These are phyloP conservation scores for Gonapodya prolifera DNA, from an alignment of 192 early-diverging fungal genomes.

Conservation along the genomic window DNA sequence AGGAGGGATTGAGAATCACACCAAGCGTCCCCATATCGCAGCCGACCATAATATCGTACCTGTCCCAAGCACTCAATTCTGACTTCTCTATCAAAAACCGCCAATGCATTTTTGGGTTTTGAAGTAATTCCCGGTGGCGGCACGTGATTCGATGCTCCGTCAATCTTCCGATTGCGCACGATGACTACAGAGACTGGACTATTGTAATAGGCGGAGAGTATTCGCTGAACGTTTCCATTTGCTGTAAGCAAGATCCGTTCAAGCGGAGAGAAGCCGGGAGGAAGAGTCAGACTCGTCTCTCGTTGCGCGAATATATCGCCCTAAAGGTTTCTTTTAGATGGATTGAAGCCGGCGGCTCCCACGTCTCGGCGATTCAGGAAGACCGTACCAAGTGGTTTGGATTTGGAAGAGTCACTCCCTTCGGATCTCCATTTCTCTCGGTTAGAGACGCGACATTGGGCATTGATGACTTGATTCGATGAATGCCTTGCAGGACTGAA, in stretches of 20 bases:
- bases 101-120: not conserved
- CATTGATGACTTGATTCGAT: too few relatives aligned
- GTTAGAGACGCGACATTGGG: too few relatives aligned
- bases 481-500: too few relatives aligned
- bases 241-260: conserved; percentile 37
- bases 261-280: conserved; percentile 22
- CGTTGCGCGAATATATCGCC: conserved; percentile 37
- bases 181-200: conserved; percentile 27
- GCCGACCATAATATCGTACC: conserved; percentile 7
- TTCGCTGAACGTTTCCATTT: conserved; percentile 40
- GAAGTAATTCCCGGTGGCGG: conserved; percentile 1
- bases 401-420: too few relatives aligned
- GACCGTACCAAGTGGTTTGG: too few relatives aligned
- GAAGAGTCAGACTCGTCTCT: conserved; percentile 18
- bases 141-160: not conserved
- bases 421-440: too few relatives aligned
- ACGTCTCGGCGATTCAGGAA: too few relatives aligned
- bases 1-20: conserved; percentile 3
- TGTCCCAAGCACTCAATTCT: conserved; percentile 13
- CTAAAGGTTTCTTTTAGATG: conserved; percentile 13
- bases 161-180: conserved; percentile 20
- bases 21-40: conserved; percentile 1
- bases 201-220: conserved; percentile 35
- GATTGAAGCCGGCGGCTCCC: too few relatives aligned
- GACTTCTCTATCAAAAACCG: conserved; percentile 26